phyloP scores from a whole-genome alignment of 129 eudicot genomes.

The Centaurea solstitialis region DNA sequence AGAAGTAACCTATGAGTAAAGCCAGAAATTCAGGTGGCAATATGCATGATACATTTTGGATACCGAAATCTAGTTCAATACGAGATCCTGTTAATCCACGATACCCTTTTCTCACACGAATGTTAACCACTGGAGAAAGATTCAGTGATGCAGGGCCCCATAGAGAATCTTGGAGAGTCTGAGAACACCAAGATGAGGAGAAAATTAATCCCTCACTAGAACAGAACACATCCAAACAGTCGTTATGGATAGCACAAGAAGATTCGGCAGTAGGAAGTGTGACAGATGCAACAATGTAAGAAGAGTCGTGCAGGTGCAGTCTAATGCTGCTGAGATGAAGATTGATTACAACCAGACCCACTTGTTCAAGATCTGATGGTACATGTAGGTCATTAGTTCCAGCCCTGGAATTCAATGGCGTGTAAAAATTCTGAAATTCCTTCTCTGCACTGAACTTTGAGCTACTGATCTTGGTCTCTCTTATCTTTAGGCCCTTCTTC shows the following conservation, averaged over 20 bases:
- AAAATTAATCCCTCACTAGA: constrained; percentile 67
- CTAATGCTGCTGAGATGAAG: constrained; percentile 49
- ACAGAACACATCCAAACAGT: constrained; percentile 56
- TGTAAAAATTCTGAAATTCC: constrained; percentile 30
- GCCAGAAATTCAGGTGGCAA: constrained; percentile 84
- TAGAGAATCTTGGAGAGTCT: constrained; percentile 44
- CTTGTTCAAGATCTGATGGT: background rate
- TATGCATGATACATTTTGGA: constrained; percentile 81
- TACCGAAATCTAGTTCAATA: constrained; percentile 54
- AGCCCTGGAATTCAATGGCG: constrained; percentile 1
- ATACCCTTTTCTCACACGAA: constrained; percentile 53
- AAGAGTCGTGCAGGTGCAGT: constrained; percentile 80
- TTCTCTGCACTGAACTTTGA: constrained; percentile 29
- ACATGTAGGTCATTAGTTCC: constrained; percentile 14
- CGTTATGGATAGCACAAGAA: constrained; percentile 36
- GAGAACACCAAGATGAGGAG: constrained; percentile 68
- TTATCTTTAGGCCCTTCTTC: constrained; percentile 42
- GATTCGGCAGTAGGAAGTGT: constrained; percentile 57
- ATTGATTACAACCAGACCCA: constrained; percentile 25
- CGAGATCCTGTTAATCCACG: constrained; percentile 29
- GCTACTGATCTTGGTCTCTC: constrained; percentile 33
- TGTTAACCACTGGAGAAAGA: constrained; percentile 63
- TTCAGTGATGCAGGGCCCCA: constrained; percentile 73
- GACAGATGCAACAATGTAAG: constrained; percentile 62
- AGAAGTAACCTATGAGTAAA: constrained; percentile 77